These are phyloP conservation scores for Bipolaris gigantea DNA, from an alignment of 2,329 filamentous ascomycete species.

Conservation along the genomic window DNA sequence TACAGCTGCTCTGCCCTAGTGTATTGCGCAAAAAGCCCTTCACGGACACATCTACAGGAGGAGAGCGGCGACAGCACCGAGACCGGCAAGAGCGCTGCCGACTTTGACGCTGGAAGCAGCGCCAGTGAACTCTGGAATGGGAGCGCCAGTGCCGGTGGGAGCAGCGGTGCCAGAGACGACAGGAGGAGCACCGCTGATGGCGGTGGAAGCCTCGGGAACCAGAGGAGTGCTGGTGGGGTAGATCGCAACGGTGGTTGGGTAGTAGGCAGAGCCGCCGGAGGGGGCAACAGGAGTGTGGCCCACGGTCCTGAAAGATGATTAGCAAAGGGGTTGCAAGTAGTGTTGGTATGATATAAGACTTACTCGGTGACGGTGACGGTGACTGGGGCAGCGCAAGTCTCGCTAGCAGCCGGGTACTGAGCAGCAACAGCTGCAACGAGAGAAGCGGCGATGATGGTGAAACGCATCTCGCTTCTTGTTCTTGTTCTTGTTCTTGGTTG, in stretches of 20 bases:
- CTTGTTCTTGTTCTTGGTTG: conserved; percentile 7
- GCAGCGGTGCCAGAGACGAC: conserved; percentile 19
- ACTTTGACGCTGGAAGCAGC: conserved; percentile 36
- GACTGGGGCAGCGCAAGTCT: conserved; percentile 25
- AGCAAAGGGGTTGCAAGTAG: not conserved
- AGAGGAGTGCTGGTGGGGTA: conserved; percentile 8
- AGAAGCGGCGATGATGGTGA: conserved; percentile 34
- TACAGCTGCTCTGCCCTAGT: not conserved
- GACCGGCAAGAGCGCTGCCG: conserved; percentile 38
- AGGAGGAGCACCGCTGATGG: not conserved
- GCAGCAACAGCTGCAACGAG: conserved; percentile 31
- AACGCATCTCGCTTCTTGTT: conserved; percentile 33
- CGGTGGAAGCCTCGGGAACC: conserved; percentile 9
- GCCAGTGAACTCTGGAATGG: conserved; percentile 37
- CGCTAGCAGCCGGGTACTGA: conserved; percentile 20
- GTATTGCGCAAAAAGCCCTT: not conserved
- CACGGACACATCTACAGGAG: conserved; percentile 35
- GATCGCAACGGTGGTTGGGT: conserved; percentile 24
- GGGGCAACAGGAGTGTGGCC: conserved; percentile 27
- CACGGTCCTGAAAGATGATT: conserved; percentile 15
- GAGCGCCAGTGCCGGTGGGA: conserved; percentile 27
- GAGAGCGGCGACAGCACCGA: conserved; percentile 40
- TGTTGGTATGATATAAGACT: conserved; percentile 4
- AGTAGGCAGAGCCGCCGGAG: conserved; percentile 28
- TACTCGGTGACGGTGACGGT: conserved; percentile 39